phyloP scores from a whole-genome alignment of 768 basidiomycete species.

The Ramaria rubella region DNA sequence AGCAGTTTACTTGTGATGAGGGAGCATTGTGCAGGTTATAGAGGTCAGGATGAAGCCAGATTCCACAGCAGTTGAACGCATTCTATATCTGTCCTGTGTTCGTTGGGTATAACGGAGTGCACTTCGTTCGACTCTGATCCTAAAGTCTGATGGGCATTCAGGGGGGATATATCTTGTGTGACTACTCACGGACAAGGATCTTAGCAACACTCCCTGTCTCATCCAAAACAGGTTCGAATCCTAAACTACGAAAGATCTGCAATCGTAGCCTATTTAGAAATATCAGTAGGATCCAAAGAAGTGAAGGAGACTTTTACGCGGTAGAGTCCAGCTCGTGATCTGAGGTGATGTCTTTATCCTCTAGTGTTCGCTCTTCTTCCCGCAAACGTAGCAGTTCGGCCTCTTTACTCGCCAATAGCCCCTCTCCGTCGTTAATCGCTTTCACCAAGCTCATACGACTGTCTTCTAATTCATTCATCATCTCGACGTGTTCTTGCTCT shows the following conservation, averaged over 20 bases:
- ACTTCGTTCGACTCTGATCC: slow-evolving; percentile 41
- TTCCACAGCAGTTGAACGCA: slow-evolving; percentile 30
- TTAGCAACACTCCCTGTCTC: slow-evolving; percentile 45
- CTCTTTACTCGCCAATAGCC: slow-evolving; percentile 57
- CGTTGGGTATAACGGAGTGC: slow-evolving; percentile 27
- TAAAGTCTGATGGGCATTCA: slow-evolving; percentile 24
- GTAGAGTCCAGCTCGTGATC: slow-evolving; percentile 71
- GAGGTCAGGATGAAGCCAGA: slow-evolving; percentile 27
- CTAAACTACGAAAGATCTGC: slow-evolving; percentile 62
- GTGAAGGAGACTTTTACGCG: slow-evolving; percentile 38
- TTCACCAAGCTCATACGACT: slow-evolving; percentile 62
- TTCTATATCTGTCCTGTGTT: slow-evolving; percentile 23
- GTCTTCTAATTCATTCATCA: slow-evolving; percentile 59
- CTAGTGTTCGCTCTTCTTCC: slow-evolving; percentile 53
- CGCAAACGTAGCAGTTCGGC: slow-evolving; percentile 63
- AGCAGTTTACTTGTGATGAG: slow-evolving; percentile 18
- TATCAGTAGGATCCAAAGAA: background rate
- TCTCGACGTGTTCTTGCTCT: slow-evolving; percentile 50
- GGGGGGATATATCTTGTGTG: background rate
- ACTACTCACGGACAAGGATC: slow-evolving; percentile 61
- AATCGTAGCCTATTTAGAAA: slow-evolving; percentile 48
- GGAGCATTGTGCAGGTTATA: background rate
- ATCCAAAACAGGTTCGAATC: slow-evolving; percentile 60
- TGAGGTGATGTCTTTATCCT: slow-evolving; percentile 63
- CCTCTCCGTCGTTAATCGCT: slow-evolving; percentile 67